Percentiles rank a stretch among this genome's conserved stretches.
These are phyloP conservation scores for Astragalus membranaceus DNA, from an alignment of 306 rosid genomes.

Conservation along the genomic window DNA sequence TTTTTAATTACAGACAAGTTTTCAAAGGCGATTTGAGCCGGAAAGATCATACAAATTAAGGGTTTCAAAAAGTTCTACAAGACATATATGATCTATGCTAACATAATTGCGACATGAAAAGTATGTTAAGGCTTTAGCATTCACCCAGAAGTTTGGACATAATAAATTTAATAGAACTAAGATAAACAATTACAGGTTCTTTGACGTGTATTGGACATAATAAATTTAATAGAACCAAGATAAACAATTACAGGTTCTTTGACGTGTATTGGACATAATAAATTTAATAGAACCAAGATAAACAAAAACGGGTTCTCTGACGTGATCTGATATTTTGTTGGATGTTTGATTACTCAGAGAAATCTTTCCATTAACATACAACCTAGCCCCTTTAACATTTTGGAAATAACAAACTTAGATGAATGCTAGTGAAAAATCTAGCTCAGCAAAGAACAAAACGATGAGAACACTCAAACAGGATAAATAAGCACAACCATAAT, in stretches of 20 bases:
- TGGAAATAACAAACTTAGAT: background rate
- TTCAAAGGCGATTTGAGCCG: background rate
- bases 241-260: background rate
- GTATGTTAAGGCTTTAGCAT: background rate
- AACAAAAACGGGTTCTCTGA: background rate
- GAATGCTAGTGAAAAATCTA: background rate
- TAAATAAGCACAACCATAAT: background rate
- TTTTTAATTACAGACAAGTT: background rate
- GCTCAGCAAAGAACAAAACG: background rate
- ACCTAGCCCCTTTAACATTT: background rate
- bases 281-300: background rate
- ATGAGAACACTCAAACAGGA: background rate
- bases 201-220: background rate
- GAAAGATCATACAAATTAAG: background rate
- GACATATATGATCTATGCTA: background rate
- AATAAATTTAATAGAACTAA: background rate
- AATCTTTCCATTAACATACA: background rate
- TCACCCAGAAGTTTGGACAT: background rate
- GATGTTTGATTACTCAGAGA: background rate
- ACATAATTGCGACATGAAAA: background rate
- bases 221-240: background rate
- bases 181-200: background rate
- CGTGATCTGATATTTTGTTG: background rate
- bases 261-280: background rate
- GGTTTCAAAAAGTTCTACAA: background rate